A percentile compares a stretch with the other conserved stretches of the same genome.
Evolutionary conservation across 2,329 filamentous ascomycete species (phyloP).

Genomic region (Monosporascus ibericus): DNA sequence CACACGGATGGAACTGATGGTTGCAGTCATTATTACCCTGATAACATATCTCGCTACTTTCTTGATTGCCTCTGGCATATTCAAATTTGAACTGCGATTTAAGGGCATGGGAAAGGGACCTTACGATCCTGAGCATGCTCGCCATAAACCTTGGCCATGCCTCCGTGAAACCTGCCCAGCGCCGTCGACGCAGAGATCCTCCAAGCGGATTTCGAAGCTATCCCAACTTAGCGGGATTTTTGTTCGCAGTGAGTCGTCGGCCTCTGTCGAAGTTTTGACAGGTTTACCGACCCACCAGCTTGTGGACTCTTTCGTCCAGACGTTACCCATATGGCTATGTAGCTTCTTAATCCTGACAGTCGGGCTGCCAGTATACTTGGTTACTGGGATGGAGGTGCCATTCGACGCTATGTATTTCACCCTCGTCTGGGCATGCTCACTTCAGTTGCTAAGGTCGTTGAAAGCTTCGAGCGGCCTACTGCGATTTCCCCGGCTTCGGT

Average conservation of each 20-base stretch:
- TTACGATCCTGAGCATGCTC: conserved; percentile 17
- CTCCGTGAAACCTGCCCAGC: conserved; percentile 18
- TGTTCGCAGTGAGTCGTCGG: conserved; percentile 9
- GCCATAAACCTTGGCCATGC: conserved; percentile 17
- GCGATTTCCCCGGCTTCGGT: conserved; percentile 9
- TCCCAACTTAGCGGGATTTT: conserved; percentile 9
- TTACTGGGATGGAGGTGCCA: conserved; percentile 17
- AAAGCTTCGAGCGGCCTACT: conserved; percentile 13
- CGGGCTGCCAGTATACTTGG: conserved; percentile 21
- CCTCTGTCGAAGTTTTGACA: conserved; percentile 5
- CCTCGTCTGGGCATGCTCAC: conserved; percentile 20
- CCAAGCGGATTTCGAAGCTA: conserved; percentile 12
- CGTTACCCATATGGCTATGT: conserved; percentile 21
- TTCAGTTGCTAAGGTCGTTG: conserved; percentile 21
- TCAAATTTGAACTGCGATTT: conserved; percentile 16
- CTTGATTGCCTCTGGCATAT: conserved; percentile 15
- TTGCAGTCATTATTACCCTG: conserved; percentile 19
- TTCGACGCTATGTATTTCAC: conserved; percentile 22
- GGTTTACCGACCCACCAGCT: background rate
- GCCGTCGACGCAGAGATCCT: conserved; percentile 5
- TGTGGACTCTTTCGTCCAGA: conserved; percentile 16
- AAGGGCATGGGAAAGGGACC: conserved; percentile 9
- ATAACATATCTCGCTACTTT: conserved; percentile 19
- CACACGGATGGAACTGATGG: conserved; percentile 1
- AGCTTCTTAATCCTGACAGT: conserved; percentile 16